phyloP scores from a whole-genome alignment of 768 basidiomycete genomes.

The Mrakia blollopis region DNA sequence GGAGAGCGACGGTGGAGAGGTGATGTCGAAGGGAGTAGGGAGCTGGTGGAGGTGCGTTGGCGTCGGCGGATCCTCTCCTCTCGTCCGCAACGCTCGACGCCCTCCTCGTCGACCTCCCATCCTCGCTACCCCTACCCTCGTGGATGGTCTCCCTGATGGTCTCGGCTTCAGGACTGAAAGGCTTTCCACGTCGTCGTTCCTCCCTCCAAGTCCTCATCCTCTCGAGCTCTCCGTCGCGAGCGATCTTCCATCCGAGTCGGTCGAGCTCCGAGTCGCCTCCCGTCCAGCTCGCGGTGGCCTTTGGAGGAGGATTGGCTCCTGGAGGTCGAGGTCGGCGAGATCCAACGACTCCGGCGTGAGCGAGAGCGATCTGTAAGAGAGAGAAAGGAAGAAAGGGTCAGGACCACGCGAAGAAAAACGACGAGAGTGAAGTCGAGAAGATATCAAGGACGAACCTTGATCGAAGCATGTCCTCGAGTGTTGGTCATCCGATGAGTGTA shows the following conservation, averaged over 20 bases:
- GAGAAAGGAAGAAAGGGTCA: neutral
- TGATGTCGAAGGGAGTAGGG: neutral
- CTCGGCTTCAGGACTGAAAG: constrained; percentile 17
- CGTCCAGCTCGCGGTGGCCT: neutral
- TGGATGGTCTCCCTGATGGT: constrained; percentile 9
- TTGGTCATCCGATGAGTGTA: constrained; percentile 83
- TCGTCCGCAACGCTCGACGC: neutral
- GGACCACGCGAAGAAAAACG: neutral
- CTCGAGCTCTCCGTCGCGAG: constrained; percentile 45
- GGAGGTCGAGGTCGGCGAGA: constrained; percentile 23
- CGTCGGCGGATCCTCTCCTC: neutral
- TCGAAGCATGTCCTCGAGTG: constrained; percentile 67
- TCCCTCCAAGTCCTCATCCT: constrained; percentile 43
- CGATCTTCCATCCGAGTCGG: constrained; percentile 44
- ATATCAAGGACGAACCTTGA: constrained; percentile 47
- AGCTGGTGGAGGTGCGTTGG: neutral
- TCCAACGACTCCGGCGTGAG: constrained; percentile 53
- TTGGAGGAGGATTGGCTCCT: constrained; percentile 7
- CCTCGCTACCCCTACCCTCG: constrained; percentile 7
- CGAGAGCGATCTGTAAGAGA: constrained; percentile 50
- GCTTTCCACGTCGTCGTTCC: constrained; percentile 38
- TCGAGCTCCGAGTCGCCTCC: constrained; percentile 14
- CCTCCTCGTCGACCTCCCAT: neutral
- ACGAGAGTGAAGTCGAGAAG: neutral
- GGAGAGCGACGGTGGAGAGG: neutral